A percentile compares a stretch with the other conserved stretches of the same genome.
Conservation (phyloP, 2,329 filamentous ascomycete species). For the Whalleya microplaca region DNA sequence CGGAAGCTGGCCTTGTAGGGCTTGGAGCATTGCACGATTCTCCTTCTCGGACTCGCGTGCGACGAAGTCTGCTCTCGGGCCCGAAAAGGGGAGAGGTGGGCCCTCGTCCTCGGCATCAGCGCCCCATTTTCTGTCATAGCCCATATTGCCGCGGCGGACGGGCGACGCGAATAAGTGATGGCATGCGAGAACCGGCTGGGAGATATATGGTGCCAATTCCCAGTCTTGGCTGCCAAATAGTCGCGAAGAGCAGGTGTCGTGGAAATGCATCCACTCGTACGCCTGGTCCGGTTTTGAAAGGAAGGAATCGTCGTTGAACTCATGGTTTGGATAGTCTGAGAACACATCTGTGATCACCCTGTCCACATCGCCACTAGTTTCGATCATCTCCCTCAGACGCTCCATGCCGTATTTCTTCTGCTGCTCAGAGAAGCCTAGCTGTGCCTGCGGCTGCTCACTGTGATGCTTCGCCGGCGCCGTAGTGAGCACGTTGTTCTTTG, state of each 20-base stretch:
- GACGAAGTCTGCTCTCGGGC: conserved; percentile 78
- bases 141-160: conserved; percentile 49
- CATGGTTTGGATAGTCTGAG: conserved; percentile 79
- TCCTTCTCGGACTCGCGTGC: conserved; percentile 81
- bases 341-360: conserved; percentile 84
- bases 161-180: conserved; percentile 87
- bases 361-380: conserved; percentile 78
- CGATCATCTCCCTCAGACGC: conserved; percentile 74
- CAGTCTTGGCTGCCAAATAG: conserved; percentile 88
- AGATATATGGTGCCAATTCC: conserved; percentile 87
- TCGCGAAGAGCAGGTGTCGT: conserved; percentile 78
- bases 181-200: conserved; percentile 84
- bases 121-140: conserved; percentile 51
- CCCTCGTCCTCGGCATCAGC: conserved; percentile 51
- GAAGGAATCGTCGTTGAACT: conserved; percentile 91
- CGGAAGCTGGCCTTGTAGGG: conserved; percentile 72
- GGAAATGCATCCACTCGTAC: conserved; percentile 95
- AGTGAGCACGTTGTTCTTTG: conserved; percentile 55
- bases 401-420: conserved; percentile 74
- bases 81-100: conserved; percentile 74
- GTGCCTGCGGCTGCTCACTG: conserved; percentile 59
- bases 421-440: conserved; percentile 73
- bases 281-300: conserved; percentile 79
- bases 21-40: conserved; percentile 73
- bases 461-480: conserved; percentile 48